Conservation (phyloP, 2,329 filamentous ascomycete species). For the Penicillium sp. region DNA sequence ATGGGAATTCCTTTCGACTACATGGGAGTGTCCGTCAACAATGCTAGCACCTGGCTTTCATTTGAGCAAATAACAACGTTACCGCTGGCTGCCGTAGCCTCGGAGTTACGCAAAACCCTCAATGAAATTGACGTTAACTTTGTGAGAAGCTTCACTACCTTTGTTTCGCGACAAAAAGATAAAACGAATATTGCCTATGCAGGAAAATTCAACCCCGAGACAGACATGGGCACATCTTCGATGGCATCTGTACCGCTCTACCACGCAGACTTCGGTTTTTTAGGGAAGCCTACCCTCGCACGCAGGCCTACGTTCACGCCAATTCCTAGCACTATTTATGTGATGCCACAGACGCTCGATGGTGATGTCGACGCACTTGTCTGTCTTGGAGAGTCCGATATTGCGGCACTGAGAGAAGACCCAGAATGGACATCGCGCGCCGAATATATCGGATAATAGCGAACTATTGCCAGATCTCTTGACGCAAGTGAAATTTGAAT, state of each 20-base stretch:
- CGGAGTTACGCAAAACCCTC: conserved; percentile 5
- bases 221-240: conserved; percentile 10
- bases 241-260: conserved; percentile 8
- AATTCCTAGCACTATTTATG: conserved; percentile 14
- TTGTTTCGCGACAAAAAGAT: conserved; percentile 7
- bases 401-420: conserved; percentile 14
- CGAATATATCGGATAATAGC: conserved; percentile 16
- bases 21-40: conserved; percentile 5
- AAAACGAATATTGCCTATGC: conserved; percentile 9
- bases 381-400: conserved; percentile 16
- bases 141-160: conserved; percentile 8
- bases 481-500: no score
- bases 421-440: conserved; percentile 12
- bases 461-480: no score
- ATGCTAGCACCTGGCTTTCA: conserved; percentile 7
- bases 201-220: conserved; percentile 10
- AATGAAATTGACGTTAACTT: conserved; percentile 5
- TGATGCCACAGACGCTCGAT: conserved; percentile 14
- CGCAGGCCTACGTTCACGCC: conserved; percentile 13
- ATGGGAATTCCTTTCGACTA: conserved; percentile 10
- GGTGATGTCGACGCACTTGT: conserved; percentile 19
- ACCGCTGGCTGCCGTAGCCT: conserved; percentile 6
- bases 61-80: conserved; percentile 1
- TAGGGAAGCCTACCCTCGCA: conserved; percentile 17
- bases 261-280: conserved; percentile 14